A percentile compares a stretch with the other conserved stretches of the same genome.
phyloP scores from a whole-genome alignment of 2,329 filamentous ascomycete species.

The Penicillium sp. region DNA sequence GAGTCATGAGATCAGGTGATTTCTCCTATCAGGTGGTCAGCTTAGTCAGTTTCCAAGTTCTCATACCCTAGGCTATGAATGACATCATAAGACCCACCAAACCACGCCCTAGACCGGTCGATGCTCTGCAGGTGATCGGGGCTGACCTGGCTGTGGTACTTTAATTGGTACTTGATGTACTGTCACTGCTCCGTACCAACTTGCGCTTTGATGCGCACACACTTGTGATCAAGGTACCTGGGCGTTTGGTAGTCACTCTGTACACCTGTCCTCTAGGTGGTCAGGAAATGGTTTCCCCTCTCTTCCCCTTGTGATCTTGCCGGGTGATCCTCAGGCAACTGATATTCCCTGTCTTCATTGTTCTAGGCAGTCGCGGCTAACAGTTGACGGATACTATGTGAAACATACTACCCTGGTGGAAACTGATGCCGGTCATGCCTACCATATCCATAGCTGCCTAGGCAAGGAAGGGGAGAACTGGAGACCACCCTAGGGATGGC shows the following conservation, averaged over 20 bases:
- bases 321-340: constrained; percentile 26
- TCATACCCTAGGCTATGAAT: constrained; percentile 2
- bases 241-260: not conserved
- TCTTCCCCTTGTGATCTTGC: constrained; percentile 7
- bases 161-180: not conserved
- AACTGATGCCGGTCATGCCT: not conserved
- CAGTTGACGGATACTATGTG: not conserved
- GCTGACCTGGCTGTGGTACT: not conserved
- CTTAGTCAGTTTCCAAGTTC: constrained; percentile 8
- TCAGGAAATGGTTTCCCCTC: constrained; percentile 14
- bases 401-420: not conserved
- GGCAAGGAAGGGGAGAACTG: constrained; percentile 5
- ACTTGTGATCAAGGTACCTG: constrained; percentile 2
- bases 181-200: not conserved
- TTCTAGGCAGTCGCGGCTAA: not conserved
- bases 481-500: constrained; percentile 7
- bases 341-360: not conserved
- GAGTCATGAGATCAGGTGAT: constrained; percentile 11
- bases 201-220: not conserved
- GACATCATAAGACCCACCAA: constrained; percentile 26
- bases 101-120: constrained; percentile 30
- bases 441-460: constrained; percentile 14
- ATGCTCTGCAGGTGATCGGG: constrained; percentile 24
- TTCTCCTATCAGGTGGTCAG: constrained; percentile 11
- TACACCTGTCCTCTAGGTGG: not conserved